A percentile compares a stretch with the other conserved stretches of the same genome.
Evolutionary conservation across 148 eudicot genomes (phyloP).

Genomic region (Chenopodium berlandieri): DNA sequence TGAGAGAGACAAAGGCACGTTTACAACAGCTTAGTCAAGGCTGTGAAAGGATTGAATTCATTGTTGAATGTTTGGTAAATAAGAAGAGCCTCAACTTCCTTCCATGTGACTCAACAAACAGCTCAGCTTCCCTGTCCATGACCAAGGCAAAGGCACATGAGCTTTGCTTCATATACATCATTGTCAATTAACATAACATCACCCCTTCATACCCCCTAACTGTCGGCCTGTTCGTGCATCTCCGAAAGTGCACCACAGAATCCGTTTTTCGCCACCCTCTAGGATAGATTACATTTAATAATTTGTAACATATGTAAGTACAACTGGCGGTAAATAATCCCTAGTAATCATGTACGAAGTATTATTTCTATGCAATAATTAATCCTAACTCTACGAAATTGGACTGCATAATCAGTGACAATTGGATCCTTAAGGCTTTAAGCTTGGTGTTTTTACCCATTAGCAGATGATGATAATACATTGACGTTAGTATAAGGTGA

Average conservation of each 20-base stretch:
- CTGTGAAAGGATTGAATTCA: constrained; percentile 1
- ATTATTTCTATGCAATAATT: not conserved
- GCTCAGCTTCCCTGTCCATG: constrained; percentile 34
- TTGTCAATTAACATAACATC: not conserved
- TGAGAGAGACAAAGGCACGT: constrained; percentile 22
- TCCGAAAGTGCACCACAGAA: not conserved
- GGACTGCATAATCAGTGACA: not conserved
- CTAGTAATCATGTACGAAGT: not conserved
- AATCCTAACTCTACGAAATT: not conserved
- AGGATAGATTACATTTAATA: no score
- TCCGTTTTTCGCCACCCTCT: not conserved
- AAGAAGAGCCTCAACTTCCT: not conserved
- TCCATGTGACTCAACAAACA: constrained; percentile 34
- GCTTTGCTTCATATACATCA: constrained; percentile 12
- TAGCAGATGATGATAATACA: not conserved
- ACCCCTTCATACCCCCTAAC: not conserved
- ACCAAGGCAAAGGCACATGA: constrained; percentile 33
- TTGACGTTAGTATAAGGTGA: not conserved
- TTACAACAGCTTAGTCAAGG: constrained; percentile 24
- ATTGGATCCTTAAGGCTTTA: not conserved
- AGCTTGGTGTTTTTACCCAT: no score
- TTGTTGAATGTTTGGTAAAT: not conserved
- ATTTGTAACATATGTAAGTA: not conserved
- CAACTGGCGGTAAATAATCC: not conserved
- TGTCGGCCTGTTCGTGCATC: not conserved